Evolutionary conservation across 768 basidiomycete genomes (phyloP).

Genomic region (Lactifluus volemus): DNA sequence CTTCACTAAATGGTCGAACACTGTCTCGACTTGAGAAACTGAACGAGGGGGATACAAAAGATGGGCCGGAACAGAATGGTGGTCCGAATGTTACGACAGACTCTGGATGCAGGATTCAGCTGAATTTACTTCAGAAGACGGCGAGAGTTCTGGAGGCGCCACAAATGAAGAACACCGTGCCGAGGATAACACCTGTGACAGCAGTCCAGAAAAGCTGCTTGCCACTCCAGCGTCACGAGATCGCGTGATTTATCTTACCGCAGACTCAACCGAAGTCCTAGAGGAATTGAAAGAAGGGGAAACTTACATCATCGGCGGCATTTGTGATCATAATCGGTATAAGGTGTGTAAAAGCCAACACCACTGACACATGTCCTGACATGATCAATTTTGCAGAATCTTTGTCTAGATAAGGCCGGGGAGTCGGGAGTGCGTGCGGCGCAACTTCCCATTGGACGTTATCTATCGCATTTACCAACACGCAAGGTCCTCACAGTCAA

Average conservation of each 20-base stretch:
- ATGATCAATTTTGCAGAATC: conserved; percentile 42
- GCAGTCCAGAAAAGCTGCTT: background rate
- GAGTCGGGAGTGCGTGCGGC: conserved; percentile 71
- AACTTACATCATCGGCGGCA: conserved; percentile 91
- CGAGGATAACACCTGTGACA: background rate
- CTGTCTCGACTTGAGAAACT: conserved; percentile 54
- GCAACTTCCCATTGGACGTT: conserved; percentile 90
- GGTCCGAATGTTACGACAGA: conserved; percentile 61
- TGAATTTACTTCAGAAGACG: background rate
- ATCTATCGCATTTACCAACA: conserved; percentile 72
- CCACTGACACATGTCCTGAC: background rate
- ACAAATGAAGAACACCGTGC: background rate
- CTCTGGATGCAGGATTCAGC: conserved; percentile 43
- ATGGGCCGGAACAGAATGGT: conserved; percentile 83
- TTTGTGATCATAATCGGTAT: conserved; percentile 93
- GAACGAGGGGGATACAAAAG: conserved; percentile 62
- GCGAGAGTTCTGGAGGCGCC: background rate
- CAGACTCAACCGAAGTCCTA: conserved; percentile 84
- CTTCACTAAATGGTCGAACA: conserved; percentile 70
- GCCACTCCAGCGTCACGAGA: conserved; percentile 23
- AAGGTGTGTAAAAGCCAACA: conserved; percentile 43
- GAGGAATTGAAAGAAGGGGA: conserved; percentile 74
- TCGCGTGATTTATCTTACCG: conserved; percentile 84
- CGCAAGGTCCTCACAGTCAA: conserved; percentile 97
- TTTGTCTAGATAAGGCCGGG: conserved; percentile 83